Conservation (phyloP, 805 yeast species). For the Nakazawaea sp. region DNA sequence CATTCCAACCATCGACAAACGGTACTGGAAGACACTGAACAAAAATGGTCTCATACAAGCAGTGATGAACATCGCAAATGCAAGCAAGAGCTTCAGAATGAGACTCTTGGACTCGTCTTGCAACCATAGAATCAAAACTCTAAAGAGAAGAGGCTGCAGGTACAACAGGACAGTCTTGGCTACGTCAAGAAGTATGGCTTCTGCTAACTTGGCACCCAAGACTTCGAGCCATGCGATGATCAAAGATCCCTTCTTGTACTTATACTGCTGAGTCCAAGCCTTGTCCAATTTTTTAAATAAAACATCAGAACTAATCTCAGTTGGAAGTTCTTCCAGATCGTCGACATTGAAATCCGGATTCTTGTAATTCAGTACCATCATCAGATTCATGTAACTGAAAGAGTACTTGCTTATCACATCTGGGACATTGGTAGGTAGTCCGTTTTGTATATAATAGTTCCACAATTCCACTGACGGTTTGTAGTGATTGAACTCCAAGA, state of each 20-base stretch:
- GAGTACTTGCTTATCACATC: constrained; percentile 72
- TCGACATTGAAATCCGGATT: constrained; percentile 12
- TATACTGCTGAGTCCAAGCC: too few relatives aligned
- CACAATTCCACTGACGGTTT: constrained; percentile 12
- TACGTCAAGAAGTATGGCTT: too few relatives aligned
- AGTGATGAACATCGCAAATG: too few relatives aligned
- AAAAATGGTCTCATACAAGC: too few relatives aligned
- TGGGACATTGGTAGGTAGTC: too few relatives aligned
- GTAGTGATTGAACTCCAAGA: constrained; percentile 3
- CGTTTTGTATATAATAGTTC: constrained; percentile 31
- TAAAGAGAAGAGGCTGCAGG: constrained; percentile 39
- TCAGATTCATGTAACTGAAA: constrained; percentile 84
- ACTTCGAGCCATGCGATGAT: too few relatives aligned
- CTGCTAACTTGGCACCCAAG: too few relatives aligned
- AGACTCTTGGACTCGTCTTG: constrained; percentile 16
- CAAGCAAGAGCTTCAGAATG: constrained; percentile 47
- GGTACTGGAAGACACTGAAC: too few relatives aligned
- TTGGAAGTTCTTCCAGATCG: constrained; percentile 12
- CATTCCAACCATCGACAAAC: too few relatives aligned
- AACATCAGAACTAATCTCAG: constrained; percentile 14
- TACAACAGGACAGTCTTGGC: too few relatives aligned
- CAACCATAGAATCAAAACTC: constrained; percentile 33
- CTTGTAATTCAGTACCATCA: constrained; percentile 66
- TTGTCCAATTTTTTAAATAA: too few relatives aligned
- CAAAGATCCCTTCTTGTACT: too few relatives aligned